A percentile compares a stretch with the other conserved stretches of the same genome.
phyloP scores from a whole-genome alignment of 2,329 filamentous ascomycete genomes.

The Colletotrichum sp. region DNA sequence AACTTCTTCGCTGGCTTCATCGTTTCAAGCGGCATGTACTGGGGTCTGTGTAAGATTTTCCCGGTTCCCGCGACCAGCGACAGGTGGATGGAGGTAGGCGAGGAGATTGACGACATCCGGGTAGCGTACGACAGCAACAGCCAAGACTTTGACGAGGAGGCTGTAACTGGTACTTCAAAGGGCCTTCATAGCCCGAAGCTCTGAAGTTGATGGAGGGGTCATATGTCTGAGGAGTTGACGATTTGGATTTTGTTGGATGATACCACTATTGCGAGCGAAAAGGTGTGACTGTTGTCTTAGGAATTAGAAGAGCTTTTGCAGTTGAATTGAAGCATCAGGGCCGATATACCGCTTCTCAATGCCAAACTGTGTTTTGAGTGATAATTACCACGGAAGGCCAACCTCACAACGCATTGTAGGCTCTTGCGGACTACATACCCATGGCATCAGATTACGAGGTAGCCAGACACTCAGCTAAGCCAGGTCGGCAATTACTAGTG shows the following conservation, averaged over 20 bases:
- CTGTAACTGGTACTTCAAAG: background rate
- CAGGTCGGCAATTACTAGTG: background rate
- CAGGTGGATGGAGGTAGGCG: constrained; percentile 78
- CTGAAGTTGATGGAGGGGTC: background rate
- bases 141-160: constrained; percentile 43
- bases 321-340: background rate
- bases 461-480: background rate
- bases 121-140: constrained; percentile 50
- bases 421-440: background rate
- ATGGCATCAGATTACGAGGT: background rate
- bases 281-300: background rate
- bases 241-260: background rate
- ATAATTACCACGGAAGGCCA: background rate
- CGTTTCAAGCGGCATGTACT: constrained; percentile 72
- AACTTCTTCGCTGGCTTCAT: constrained; percentile 91
- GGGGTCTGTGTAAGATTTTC: constrained; percentile 68
- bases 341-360: background rate
- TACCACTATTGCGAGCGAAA: constrained; percentile 3
- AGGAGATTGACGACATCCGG: constrained; percentile 61
- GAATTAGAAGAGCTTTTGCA: background rate
- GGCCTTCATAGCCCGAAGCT: background rate
- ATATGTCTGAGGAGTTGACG: background rate
- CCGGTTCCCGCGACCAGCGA: constrained; percentile 79
- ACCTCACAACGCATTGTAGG: background rate
- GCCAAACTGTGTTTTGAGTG: background rate